A percentile compares a stretch with the other conserved stretches of the same genome.
Evolutionary conservation across 2,329 filamentous ascomycete species (phyloP).

Genomic region (Diaporthe longicolla): DNA sequence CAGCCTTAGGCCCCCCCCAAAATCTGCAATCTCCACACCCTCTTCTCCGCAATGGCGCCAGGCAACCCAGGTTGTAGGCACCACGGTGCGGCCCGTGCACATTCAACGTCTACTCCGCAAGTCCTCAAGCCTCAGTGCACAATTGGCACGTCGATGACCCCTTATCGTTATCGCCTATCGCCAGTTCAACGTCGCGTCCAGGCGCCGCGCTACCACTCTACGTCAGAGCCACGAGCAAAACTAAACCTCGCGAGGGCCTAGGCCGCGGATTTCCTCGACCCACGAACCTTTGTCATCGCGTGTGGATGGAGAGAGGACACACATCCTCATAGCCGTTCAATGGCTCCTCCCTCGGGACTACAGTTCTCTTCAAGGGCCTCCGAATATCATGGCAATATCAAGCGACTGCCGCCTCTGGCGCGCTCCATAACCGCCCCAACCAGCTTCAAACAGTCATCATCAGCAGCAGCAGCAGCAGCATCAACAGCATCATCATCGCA

Average conservation of each 20-base stretch:
- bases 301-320: conserved; percentile 38
- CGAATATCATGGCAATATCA: conserved; percentile 45
- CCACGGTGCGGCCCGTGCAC: conserved; percentile 12
- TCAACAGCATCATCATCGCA: conserved; percentile 6
- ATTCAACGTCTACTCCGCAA: neutral
- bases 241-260: neutral
- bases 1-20: too few species aligned
- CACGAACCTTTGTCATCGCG: neutral
- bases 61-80: neutral
- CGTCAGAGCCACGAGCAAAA: conserved; percentile 18
- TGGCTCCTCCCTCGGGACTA: conserved; percentile 51
- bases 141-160: neutral
- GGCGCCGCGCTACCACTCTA: conserved; percentile 15
- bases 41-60: too few species aligned
- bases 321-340: conserved; percentile 41
- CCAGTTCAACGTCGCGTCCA: conserved; percentile 12
- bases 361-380: conserved; percentile 48
- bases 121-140: neutral
- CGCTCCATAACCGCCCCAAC: conserved; percentile 59
- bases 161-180: conserved; percentile 26
- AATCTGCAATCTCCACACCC: conserved; percentile 17
- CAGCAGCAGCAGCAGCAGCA: neutral
- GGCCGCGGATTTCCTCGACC: neutral
- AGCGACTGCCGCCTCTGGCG: conserved; percentile 51
- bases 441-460: conserved; percentile 44